Base-by-base conservation (phyloP, 192 early-diverging fungal genomes). In the Backusella psychrophila region DNA sequence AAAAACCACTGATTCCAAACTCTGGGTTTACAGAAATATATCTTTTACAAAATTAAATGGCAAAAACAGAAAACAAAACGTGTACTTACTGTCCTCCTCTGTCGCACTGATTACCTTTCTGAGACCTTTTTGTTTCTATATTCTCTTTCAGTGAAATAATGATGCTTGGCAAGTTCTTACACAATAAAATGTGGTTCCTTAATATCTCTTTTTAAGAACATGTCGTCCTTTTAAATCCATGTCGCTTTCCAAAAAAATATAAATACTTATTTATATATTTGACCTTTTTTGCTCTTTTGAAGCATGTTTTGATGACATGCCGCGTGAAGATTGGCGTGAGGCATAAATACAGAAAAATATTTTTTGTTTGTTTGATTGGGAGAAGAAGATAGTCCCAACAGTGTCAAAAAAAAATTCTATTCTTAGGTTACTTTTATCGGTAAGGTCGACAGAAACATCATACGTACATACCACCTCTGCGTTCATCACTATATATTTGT, bases 31-130 rank as follows among this genome's bases (percentile, higher is more conserved):
- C 23, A 59, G n/a, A 59, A 23, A 26, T 59, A 59, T 59, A 3
- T 59, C 7, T 59, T 53, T 59, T 26, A 59, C 21, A 59, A 26
- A 59, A 59, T 23, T 59, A 21, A 26, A 59, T 59, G 17, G 53
- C 53, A 59, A 59, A 59, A 59, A 59, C 53, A 59, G 53, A 59
- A 59, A 59, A 59, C 53, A 59, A 59, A 59, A 59, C 53, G 53
- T 59, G 53, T 26, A 23, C 23, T 26, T 26, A 49, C 46, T 26
- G 21, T 3, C 21, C n/a, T 26, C 7, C 53, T 59, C 21, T 26
- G 53, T 59, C 53, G 23, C 21, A 59, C 53, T 26, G 53, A 26
- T 59, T 59, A 19, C 46, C 46, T 49, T 49, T 21, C 19, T 49
- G 46, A 49, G 46, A 19, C 19, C 46, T 49, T 49, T 49, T 7